Base-by-base conservation (phyloP, 768 basidiomycete species). In the Lactifluus pinguis region DNA sequence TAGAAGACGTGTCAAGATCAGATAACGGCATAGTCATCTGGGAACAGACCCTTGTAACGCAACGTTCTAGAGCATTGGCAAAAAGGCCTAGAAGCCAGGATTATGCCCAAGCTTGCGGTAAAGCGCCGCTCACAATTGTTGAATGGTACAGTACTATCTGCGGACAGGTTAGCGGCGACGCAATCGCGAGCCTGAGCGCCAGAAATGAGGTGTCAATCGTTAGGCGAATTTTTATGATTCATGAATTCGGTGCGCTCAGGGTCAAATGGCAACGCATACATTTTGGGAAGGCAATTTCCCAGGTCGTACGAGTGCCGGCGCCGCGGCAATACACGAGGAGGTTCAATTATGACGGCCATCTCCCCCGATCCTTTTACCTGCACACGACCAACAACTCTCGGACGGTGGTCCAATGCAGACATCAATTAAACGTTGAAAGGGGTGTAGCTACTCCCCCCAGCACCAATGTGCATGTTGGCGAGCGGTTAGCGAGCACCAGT, bases 351-450 rank as follows among this genome's bases (percentile, higher is more conserved):
- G 10, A 25, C 45, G 45, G 19, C 19, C 45, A 47, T 25, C 45
- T 9, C 21, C 25, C 25, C 25, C 45, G 55, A 52, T 57, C 44
- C 29, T 11, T 61, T 61, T 61, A 41, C 30, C 29, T 52, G 50
- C 55, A 61, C 55, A 57, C 55, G 55, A 61, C 55, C 55, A 55
- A 53, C 49, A 39, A 57, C 44, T 57, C 60, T 32, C 34, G 55
- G 14, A 9, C 19, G 45, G 50, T 41, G 55, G 32, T 47, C 15
- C 42, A 11, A 2, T 45, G 30, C 19, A n/a, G 38, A 30, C 54
- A 1, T 48, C 29, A 36, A 57, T 57, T 17, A 53, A 61, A 32
- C 47, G 36, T 34, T 25, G 45, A 44, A n/a, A 30, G 29, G 36
- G 15, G 17, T 42, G 29, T 41, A 29, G 6, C 41, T 15, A 17